Conservation (phyloP, 805 yeast species). For the Brettanomyces anomalus region DNA sequence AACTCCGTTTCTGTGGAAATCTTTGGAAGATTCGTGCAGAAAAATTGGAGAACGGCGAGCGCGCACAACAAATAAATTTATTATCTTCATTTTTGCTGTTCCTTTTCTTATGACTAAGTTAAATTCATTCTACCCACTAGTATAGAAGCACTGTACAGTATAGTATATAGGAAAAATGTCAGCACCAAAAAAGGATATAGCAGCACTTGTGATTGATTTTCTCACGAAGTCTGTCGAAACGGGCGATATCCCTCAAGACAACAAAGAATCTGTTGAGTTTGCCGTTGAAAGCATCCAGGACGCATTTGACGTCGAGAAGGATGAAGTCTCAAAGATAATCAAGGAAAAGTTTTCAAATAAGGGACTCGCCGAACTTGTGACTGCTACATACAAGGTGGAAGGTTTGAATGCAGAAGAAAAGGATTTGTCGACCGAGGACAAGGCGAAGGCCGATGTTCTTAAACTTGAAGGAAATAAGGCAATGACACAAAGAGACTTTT, state of each 20-base stretch:
- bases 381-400: slow-evolving; percentile 7
- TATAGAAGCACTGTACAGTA: too few relatives aligned
- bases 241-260: slow-evolving; percentile 67
- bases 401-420: slow-evolving; percentile 29
- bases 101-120: too few relatives aligned
- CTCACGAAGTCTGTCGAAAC: slow-evolving; percentile 48
- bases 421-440: slow-evolving; percentile 33
- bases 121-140: too few relatives aligned
- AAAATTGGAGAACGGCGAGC: too few relatives aligned
- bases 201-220: slow-evolving; percentile 67
- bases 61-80: too few relatives aligned
- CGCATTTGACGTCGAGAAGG: slow-evolving; percentile 62
- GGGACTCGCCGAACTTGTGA: slow-evolving; percentile 37
- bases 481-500: slow-evolving; percentile 70
- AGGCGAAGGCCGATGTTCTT: slow-evolving; percentile 70
- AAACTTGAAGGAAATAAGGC: slow-evolving; percentile 86
- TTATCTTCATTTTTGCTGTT: too few relatives aligned
- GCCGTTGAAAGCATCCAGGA: slow-evolving; percentile 91
- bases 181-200: slow-evolving; percentile 44
- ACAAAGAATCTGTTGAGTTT: slow-evolving; percentile 81
- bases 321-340: slow-evolving; percentile 26
- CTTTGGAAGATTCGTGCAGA: too few relatives aligned
- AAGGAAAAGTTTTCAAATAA: slow-evolving; percentile 38
- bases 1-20: too few relatives aligned
- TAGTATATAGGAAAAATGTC: not conserved